Evolutionary conservation across 2,329 filamentous ascomycete genomes (phyloP).

Genomic region (Exophiala spinifera): DNA sequence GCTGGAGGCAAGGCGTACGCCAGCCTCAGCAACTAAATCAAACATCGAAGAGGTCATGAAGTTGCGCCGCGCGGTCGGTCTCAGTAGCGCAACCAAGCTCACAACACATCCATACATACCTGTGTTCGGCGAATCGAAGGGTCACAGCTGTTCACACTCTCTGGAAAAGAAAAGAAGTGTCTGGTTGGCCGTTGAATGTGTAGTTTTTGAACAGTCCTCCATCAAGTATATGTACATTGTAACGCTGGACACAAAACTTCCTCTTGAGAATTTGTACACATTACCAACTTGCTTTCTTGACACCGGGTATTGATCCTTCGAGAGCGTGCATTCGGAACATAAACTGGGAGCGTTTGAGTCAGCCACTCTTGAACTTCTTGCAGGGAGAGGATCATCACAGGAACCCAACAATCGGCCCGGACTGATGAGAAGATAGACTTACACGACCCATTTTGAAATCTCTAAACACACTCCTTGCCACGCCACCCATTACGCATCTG

Average conservation of each 20-base stretch:
- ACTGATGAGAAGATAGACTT: conserved; percentile 40
- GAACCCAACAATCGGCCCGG: too few species aligned
- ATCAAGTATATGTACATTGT: conserved; percentile 1
- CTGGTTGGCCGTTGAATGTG: neutral
- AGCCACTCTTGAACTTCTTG: neutral
- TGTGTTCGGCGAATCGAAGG: neutral
- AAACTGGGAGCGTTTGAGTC: conserved; percentile 59
- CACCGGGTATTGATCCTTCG: conserved; percentile 80
- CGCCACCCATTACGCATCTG: conserved; percentile 88
- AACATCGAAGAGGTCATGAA: neutral
- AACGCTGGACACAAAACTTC: conserved; percentile 4
- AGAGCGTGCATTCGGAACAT: conserved; percentile 90
- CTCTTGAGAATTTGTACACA: neutral
- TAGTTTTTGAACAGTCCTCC: neutral
- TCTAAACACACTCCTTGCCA: conserved; percentile 81
- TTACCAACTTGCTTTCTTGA: conserved; percentile 96
- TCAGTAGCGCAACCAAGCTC: too few species aligned
- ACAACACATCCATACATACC: too few species aligned
- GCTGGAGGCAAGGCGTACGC: conserved; percentile 36
- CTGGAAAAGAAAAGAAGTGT: too few species aligned
- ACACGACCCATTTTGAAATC: conserved; percentile 92
- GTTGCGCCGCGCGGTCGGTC: neutral
- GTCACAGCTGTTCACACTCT: neutral
- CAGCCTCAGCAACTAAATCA: conserved; percentile 11
- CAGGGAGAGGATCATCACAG: too few species aligned